Conservation (phyloP, 306 rosid species). For the Fragaria iinumae region DNA sequence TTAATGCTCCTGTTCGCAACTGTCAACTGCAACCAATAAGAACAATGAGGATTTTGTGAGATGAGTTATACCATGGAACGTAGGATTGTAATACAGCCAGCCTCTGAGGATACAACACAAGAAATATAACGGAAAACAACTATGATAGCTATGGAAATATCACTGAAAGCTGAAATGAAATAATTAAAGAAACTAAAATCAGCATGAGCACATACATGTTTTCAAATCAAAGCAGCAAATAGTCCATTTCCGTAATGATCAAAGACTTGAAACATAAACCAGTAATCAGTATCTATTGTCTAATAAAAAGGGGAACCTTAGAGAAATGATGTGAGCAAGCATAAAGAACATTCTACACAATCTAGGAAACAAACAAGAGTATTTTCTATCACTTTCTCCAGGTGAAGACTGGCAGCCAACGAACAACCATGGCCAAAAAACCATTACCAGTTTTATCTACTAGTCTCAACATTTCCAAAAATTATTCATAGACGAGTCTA, state of each 20-base stretch:
- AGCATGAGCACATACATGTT: not conserved
- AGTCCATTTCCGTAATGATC: not conserved
- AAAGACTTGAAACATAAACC: not conserved
- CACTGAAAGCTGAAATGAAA: not conserved
- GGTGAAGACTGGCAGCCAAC: not conserved
- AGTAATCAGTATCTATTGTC: not conserved
- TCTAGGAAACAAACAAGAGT: not conserved
- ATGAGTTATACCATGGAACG: not conserved
- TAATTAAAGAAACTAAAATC: not conserved
- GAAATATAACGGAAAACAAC: not conserved
- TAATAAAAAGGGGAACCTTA: not conserved
- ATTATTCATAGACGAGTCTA: not conserved
- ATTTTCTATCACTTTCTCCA: not conserved
- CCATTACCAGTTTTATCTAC: not conserved
- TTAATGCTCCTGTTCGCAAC: constrained; percentile 51
- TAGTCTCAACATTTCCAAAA: not conserved
- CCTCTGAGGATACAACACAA: not conserved
- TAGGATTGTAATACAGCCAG: not conserved
- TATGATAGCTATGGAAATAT: not conserved
- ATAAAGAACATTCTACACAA: not conserved
- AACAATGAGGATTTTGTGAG: not conserved
- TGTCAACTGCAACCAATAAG: constrained; percentile 40
- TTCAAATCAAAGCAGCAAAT: not conserved
- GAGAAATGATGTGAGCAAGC: not conserved
- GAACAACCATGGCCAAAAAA: not conserved